Conservation (phyloP, 139 green algal species). For the Closterium sp. region DNA sequence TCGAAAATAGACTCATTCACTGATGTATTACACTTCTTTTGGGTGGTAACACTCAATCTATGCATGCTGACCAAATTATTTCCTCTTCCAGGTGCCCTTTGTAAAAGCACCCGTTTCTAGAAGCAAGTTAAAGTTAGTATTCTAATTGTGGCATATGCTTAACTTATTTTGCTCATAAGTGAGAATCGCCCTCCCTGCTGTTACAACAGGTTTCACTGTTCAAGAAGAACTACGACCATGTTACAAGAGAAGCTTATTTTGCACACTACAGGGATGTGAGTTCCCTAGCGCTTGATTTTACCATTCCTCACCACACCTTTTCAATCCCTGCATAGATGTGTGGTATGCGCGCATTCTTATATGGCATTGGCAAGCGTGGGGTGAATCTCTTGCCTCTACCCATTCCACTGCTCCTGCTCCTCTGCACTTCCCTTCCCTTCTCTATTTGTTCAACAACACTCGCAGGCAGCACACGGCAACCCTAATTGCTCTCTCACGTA, state of each 20-base stretch:
- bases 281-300: background rate
- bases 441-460: background rate
- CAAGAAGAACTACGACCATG: constrained; percentile 78
- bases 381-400: background rate
- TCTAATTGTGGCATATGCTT: background rate
- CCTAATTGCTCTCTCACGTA: constrained; percentile 86
- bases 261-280: background rate
- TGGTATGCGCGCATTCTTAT: background rate
- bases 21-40: constrained; percentile 2
- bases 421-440: too few species aligned
- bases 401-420: too few species aligned
- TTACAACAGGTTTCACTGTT: constrained; percentile 73
- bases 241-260: constrained; percentile 61
- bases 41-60: too few species aligned
- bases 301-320: too few species aligned
- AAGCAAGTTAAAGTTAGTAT: too few species aligned
- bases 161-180: background rate
- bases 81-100: too few species aligned
- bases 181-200: background rate
- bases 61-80: too few species aligned
- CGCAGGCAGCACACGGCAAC: constrained; percentile 66
- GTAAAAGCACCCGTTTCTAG: too few species aligned
- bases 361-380: background rate
- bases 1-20: constrained; percentile 63
- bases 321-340: too few species aligned